A percentile compares a stretch with the other conserved stretches of the same genome.
Conservation (phyloP, 2,329 filamentous ascomycete genomes). For the Ceratocystis diversiconidia region DNA sequence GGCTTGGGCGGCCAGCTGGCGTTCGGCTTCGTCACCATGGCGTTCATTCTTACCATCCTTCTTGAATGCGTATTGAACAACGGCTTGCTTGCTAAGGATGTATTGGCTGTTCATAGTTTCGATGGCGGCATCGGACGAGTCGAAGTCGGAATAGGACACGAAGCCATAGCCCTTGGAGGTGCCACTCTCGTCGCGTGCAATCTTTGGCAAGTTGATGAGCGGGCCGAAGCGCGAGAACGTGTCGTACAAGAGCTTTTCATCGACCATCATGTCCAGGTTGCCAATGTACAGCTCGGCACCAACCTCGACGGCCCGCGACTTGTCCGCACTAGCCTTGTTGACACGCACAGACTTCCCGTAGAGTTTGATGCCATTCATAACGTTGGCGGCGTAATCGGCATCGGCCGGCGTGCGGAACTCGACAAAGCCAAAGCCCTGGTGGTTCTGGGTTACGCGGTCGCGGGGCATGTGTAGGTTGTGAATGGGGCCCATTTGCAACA, state of each 20-base stretch:
- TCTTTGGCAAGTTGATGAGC: slow-evolving; percentile 72
- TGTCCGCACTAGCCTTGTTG: slow-evolving; percentile 83
- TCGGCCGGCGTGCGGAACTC: slow-evolving; percentile 93
- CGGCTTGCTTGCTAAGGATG: slow-evolving; percentile 90
- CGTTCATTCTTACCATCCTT: slow-evolving; percentile 96
- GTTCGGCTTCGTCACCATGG: slow-evolving; percentile 86
- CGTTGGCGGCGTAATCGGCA: slow-evolving; percentile 88
- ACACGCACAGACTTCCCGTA: slow-evolving; percentile 92
- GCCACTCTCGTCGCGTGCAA: slow-evolving; percentile 77
- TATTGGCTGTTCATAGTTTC: slow-evolving; percentile 92
- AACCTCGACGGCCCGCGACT: slow-evolving; percentile 64
- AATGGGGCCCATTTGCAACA: slow-evolving; percentile 94
- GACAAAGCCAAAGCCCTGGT: slow-evolving; percentile 98
- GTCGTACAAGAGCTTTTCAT: slow-evolving; percentile 91
- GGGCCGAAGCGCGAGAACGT: slow-evolving; percentile 85
- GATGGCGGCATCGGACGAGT: slow-evolving; percentile 82
- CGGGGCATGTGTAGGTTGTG: slow-evolving; percentile 97
- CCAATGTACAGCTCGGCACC: slow-evolving; percentile 95
- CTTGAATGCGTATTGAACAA: slow-evolving; percentile 97
- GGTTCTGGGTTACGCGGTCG: slow-evolving; percentile 89
- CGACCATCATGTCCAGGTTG: slow-evolving; percentile 85
- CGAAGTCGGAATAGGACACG: slow-evolving; percentile 83
- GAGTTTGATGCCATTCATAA: slow-evolving; percentile 90
- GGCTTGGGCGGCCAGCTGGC: slow-evolving; percentile 79
- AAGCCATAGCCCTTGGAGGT: slow-evolving; percentile 94